A percentile compares a stretch with the other conserved stretches of the same genome.
phyloP scores from a whole-genome alignment of 345 rosid species.

The Stellera chamaejasme region DNA sequence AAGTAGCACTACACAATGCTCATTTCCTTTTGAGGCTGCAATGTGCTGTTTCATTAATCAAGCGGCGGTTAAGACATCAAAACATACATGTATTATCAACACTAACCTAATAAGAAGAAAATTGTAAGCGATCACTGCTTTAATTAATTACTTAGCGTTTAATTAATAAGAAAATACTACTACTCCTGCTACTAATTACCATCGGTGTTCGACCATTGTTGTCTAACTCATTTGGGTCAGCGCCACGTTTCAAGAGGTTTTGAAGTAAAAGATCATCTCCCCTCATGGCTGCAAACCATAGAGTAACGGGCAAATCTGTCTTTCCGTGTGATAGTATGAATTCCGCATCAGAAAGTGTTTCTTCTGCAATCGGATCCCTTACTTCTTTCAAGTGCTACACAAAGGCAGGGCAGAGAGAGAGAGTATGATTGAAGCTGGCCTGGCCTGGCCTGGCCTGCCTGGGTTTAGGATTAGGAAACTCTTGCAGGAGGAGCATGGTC shows the following conservation, averaged over 20 bases:
- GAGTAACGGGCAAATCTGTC: constrained; percentile 65
- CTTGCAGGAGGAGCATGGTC: no score
- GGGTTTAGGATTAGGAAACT: no score
- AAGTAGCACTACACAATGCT: constrained; percentile 53
- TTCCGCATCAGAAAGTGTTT: constrained; percentile 49
- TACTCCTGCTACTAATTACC: constrained; percentile 20
- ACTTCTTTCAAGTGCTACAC: constrained; percentile 65
- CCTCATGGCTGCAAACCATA: constrained; percentile 65
- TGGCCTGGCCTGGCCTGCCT: no score
- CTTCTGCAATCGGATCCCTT: constrained; percentile 48
- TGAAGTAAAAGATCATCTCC: constrained; percentile 66
- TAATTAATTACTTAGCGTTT: no score
- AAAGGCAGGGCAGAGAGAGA: no score
- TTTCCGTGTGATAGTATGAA: constrained; percentile 62
- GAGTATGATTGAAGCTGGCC: no score
- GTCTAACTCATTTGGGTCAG: constrained; percentile 58
- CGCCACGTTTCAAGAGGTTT: constrained; percentile 54
- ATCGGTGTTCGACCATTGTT: constrained; percentile 47
- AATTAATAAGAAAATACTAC: neutral
- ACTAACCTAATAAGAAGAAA: no score
- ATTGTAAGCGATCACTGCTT: no score
- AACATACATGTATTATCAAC: neutral
- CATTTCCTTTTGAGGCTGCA: constrained; percentile 64
- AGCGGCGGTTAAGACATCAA: neutral
- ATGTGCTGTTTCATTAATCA: constrained; percentile 59